phyloP scores from a whole-genome alignment of 257 asterid species.

The Verbena officinalis region DNA sequence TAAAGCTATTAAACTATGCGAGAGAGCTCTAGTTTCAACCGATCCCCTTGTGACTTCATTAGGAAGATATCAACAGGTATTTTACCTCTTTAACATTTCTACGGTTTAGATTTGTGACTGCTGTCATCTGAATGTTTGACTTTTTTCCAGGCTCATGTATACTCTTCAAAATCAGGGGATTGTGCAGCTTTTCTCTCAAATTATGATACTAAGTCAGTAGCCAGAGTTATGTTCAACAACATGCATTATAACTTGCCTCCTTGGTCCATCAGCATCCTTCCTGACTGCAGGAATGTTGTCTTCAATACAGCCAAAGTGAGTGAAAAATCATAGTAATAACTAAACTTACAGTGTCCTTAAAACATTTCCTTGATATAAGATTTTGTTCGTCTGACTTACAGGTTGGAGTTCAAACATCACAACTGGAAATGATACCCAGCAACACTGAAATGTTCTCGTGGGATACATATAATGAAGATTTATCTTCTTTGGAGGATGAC shows the following conservation, averaged over 20 bases:
- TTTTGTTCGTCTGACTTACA: conserved; percentile 32
- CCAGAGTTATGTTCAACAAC: conserved; percentile 81
- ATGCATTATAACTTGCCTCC: conserved; percentile 84
- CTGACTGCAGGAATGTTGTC: conserved; percentile 87
- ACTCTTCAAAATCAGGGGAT: conserved; percentile 62
- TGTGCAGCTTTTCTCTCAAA: conserved; percentile 95
- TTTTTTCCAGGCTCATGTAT: conserved; percentile 70
- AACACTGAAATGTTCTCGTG: conserved; percentile 61
- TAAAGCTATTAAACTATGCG: conserved; percentile 80
- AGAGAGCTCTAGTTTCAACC: conserved; percentile 70
- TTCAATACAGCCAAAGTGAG: conserved; percentile 94
- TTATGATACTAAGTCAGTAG: conserved; percentile 56
- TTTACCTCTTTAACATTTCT: conserved; percentile 9
- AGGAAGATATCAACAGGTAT: conserved; percentile 54
- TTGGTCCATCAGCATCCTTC: conserved; percentile 97
- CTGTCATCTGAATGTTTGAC: conserved; percentile 5
- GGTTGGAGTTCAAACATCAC: conserved; percentile 95
- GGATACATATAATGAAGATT: conserved; percentile 88
- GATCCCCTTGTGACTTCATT: conserved; percentile 80
- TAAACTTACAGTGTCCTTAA: background rate
- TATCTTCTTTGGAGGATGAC: conserved; percentile 70
- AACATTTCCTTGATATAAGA: background rate
- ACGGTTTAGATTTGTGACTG: background rate
- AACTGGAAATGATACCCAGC: conserved; percentile 74
- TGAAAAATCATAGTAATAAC: background rate